A percentile compares a stretch with the other conserved stretches of the same genome.
Evolutionary conservation across 2,329 filamentous ascomycete species (phyloP).

Genomic region (Verticillium longisporum): DNA sequence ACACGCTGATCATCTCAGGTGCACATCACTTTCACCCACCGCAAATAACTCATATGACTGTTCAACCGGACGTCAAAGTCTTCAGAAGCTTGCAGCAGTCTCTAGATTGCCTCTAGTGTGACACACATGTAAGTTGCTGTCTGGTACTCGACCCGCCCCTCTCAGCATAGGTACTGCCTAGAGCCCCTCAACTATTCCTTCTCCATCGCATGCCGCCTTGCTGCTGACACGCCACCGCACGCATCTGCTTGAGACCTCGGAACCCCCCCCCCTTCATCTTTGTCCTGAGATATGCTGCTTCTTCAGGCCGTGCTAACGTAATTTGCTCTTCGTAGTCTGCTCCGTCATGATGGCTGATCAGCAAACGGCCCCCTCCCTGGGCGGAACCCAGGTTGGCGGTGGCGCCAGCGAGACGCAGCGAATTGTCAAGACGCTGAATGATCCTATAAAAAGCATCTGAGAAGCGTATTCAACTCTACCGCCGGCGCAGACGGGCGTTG

Average conservation of each 20-base stretch:
- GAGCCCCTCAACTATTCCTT: background rate
- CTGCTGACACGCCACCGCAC: background rate
- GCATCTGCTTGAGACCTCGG: too few species aligned
- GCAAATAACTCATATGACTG: background rate
- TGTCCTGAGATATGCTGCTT: background rate
- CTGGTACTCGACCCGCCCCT: background rate
- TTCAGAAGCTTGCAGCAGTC: too few species aligned
- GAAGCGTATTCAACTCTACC: conserved; percentile 38
- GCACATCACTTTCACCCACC: background rate
- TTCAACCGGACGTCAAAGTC: too few species aligned
- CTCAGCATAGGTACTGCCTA: background rate
- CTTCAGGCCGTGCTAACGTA: background rate
- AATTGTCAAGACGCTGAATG: conserved; percentile 32
- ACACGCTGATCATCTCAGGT: background rate
- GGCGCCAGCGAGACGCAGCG: conserved; percentile 35
- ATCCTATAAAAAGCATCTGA: conserved; percentile 34
- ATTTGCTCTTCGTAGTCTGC: background rate
- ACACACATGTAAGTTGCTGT: background rate
- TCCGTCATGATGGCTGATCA: background rate
- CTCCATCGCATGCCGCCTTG: background rate
- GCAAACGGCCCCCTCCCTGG: background rate
- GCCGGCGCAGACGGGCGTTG: conserved; percentile 33
- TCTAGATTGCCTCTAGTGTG: background rate
- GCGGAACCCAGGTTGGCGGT: conserved; percentile 34
- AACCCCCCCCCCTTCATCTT: background rate